Evolutionary conservation across 1,139 yeast genomes (phyloP).

Genomic region (Blastobotrys persicus): DNA sequence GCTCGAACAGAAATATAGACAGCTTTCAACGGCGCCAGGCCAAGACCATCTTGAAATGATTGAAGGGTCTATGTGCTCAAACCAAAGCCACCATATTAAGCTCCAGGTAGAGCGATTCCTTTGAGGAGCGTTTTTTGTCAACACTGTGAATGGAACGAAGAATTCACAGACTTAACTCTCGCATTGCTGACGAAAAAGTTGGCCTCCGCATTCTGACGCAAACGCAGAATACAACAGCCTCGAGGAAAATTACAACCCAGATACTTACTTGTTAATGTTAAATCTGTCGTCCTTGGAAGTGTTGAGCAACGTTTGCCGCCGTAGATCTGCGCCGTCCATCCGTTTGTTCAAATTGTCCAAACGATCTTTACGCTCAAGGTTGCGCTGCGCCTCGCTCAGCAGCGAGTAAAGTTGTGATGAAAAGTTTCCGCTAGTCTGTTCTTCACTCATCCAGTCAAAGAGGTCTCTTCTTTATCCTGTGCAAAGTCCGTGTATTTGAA

Average conservation of each 20-base stretch:
- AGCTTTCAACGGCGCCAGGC: too few relatives aligned
- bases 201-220: too few relatives aligned
- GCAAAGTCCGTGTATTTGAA: background rate
- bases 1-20: too few relatives aligned
- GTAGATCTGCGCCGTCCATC: constrained; percentile 20
- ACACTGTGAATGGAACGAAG: too few relatives aligned
- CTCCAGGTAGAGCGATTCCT: too few relatives aligned
- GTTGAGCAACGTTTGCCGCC: constrained; percentile 10
- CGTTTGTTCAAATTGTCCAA: constrained; percentile 27
- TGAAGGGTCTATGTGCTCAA: too few relatives aligned
- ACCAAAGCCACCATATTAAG: too few relatives aligned
- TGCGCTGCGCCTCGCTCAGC: constrained; percentile 29
- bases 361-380: constrained; percentile 24
- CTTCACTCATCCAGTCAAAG: background rate
- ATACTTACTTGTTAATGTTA: background rate
- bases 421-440: constrained; percentile 13
- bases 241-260: background rate
- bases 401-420: constrained; percentile 29
- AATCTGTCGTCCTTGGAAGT: background rate
- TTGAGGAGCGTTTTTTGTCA: too few relatives aligned
- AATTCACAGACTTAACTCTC: too few relatives aligned
- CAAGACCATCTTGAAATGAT: too few relatives aligned
- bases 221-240: too few relatives aligned
- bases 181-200: too few relatives aligned
- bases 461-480: background rate